phyloP scores from a whole-genome alignment of 495 filamentous ascomycete species.

The Talaromyces wortmannii region DNA sequence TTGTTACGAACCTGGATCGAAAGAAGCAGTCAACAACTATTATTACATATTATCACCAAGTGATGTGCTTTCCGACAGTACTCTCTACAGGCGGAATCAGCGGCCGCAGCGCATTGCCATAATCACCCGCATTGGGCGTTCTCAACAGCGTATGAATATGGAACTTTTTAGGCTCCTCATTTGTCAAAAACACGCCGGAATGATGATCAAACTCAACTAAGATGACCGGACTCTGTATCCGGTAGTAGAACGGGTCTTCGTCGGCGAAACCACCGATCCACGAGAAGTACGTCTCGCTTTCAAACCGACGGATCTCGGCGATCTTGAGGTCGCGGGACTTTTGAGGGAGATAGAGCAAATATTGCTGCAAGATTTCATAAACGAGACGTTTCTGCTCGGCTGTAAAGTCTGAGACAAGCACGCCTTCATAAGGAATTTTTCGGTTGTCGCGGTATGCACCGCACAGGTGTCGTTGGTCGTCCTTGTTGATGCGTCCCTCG shows the following conservation, averaged over 20 bases:
- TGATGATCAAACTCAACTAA: slow-evolving; percentile 76
- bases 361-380: slow-evolving; percentile 49
- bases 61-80: slow-evolving; percentile 32
- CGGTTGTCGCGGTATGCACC: slow-evolving; percentile 73
- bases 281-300: slow-evolving; percentile 63
- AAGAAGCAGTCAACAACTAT: too few species aligned
- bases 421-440: slow-evolving; percentile 66
- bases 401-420: slow-evolving; percentile 39
- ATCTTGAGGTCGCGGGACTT: slow-evolving; percentile 43
- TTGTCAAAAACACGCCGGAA: slow-evolving; percentile 69
- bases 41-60: slow-evolving; percentile 23
- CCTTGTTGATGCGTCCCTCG: slow-evolving; percentile 63
- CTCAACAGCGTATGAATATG: slow-evolving; percentile 68
- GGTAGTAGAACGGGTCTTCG: slow-evolving; percentile 67
- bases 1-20: too few species aligned
- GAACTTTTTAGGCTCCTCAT: slow-evolving; percentile 65
- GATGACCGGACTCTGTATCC: slow-evolving; percentile 66
- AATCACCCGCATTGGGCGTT: slow-evolving; percentile 68
- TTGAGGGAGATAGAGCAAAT: slow-evolving; percentile 56
- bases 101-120: slow-evolving; percentile 50
- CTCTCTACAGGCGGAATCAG: slow-evolving; percentile 32
- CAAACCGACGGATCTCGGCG: slow-evolving; percentile 39
- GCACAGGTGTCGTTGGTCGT: slow-evolving; percentile 66
- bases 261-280: slow-evolving; percentile 68
- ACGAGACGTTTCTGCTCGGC: slow-evolving; percentile 44